Evolutionary conservation across 305 asterid genomes (phyloP).

Genomic region (Solanum hybrid): DNA sequence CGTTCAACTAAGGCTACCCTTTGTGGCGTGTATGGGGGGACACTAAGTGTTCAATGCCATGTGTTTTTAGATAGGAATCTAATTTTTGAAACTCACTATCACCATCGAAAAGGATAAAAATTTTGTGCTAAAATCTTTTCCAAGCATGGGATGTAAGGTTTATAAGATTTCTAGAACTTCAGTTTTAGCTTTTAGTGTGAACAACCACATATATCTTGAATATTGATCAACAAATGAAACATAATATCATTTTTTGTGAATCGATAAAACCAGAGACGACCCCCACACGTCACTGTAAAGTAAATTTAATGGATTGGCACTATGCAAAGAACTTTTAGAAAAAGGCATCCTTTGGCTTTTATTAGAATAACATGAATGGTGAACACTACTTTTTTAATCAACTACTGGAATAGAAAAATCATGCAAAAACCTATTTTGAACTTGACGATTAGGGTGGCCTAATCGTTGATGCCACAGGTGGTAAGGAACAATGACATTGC

Average conservation of each 20-base stretch:
- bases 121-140: background rate
- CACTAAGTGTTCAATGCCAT: background rate
- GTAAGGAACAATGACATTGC: background rate
- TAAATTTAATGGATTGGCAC: background rate
- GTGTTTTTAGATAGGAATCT: background rate
- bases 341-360: background rate
- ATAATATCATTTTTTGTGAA: too few relatives aligned
- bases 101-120: background rate
- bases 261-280: background rate
- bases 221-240: too few relatives aligned
- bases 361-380: background rate
- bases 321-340: background rate
- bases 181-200: background rate
- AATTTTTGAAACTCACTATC: background rate
- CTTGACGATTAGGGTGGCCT: background rate
- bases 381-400: background rate
- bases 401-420: background rate
- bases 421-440: background rate
- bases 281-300: background rate
- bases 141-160: too few relatives aligned
- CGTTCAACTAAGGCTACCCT: too few relatives aligned
- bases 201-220: background rate
- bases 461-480: background rate
- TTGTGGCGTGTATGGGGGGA: background rate
- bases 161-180: background rate